Base-by-base conservation (phyloP, 2,329 filamentous ascomycete species). In the Fonsecaea nubica region DNA sequence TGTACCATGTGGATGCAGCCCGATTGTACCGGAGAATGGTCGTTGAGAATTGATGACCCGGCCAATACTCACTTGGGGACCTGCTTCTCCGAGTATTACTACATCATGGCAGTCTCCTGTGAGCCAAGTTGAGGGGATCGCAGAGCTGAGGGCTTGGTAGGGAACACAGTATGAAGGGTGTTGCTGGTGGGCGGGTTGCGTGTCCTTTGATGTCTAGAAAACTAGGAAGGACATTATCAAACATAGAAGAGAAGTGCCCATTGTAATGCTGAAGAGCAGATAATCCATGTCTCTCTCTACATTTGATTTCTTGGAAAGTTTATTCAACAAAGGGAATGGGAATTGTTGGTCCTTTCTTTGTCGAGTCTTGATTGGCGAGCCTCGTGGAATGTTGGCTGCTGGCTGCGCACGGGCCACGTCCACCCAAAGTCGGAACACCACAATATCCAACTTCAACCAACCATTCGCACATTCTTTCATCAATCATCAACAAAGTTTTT, bases 1-100 rank as follows among this genome's bases (percentile, higher is more conserved):
- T 61, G 58, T 18, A 61, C 58, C 6, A 54, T 54, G 45, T 61
- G 58, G 58, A 61, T 61, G n/a, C 58, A 61, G 36, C 58, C 58
- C 30, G 58, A 61, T n/a, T 61, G 58, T n/a, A 61, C 58, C 2
- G 58, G 58, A 8, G 45, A 52, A 25, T 53, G 48, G 45, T 61
- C 58, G 33, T 32, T 61, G 58, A 54, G 58, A 35, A 61, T 61
- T 18, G 48, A 53, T 10, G 48, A 53, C 32, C 58, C 58, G 33
- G 35, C 48, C 32, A 53, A 61, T 6, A 30, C 48, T 32, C 32
- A 61, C 38, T 33, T 61, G 18, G 58, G 58, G n/a, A 53, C 48
- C 13, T 61, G 58, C 33, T 61, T 61, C 25, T 61, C 58, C 1
- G 45, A 61, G 35, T 38, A 35, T 61, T 61, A 61, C 48, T 61